phyloP scores from a whole-genome alignment of 352 stramenopile genomes.

The Pythium scleroteichum region DNA sequence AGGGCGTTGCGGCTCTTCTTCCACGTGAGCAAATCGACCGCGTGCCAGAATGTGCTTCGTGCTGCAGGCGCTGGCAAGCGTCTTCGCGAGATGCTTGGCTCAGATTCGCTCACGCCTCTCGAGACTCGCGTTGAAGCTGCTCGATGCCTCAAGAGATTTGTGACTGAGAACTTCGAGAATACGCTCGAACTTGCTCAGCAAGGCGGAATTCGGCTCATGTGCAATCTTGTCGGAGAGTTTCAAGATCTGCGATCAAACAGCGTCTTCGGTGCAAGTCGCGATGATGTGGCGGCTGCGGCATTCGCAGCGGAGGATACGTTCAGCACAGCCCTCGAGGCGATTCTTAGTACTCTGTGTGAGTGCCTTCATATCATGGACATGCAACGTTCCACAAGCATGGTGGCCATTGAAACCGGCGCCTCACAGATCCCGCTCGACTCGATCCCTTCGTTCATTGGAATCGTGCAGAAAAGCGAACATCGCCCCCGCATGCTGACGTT shows the following conservation, averaged over 20 bases:
- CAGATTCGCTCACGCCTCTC: conserved; percentile 48
- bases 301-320: conserved; percentile 51
- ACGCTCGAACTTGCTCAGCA: conserved; percentile 62
- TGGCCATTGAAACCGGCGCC: conserved; percentile 33
- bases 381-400: conserved; percentile 15
- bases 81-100: conserved; percentile 57
- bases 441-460: conserved; percentile 62
- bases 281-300: conserved; percentile 7
- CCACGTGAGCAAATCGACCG: conserved; percentile 63
- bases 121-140: conserved; percentile 69
- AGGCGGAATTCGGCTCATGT: conserved; percentile 55
- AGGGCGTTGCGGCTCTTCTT: conserved; percentile 75
- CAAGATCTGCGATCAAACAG: conserved; percentile 44
- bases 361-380: conserved; percentile 64
- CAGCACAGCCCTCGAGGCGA: conserved; percentile 69
- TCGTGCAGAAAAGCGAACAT: conserved; percentile 58
- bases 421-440: conserved; percentile 55
- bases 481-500: conserved; percentile 73
- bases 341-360: conserved; percentile 75
- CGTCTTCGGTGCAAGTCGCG: conserved; percentile 13
- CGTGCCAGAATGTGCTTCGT: conserved; percentile 70
- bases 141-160: conserved; percentile 71
- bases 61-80: conserved; percentile 49
- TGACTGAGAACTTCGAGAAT: conserved; percentile 73
- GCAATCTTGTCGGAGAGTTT: conserved; percentile 57